Percentiles rank a stretch among this genome's conserved stretches.
phyloP scores from a whole-genome alignment of 495 filamentous ascomycete genomes.

The Bombardia bombarda region DNA sequence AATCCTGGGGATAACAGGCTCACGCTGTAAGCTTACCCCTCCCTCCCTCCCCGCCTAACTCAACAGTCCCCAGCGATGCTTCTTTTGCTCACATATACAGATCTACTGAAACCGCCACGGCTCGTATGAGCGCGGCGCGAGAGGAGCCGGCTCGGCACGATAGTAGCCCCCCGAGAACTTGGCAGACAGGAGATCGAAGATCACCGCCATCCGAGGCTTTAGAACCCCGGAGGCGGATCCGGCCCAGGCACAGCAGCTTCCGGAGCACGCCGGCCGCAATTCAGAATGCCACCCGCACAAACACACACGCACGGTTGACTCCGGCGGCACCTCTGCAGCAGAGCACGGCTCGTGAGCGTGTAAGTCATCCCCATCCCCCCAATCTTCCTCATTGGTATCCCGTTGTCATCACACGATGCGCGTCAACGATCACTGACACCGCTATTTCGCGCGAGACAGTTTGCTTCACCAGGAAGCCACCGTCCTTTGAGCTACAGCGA shows the following conservation, averaged over 20 bases:
- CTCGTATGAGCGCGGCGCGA: conserved; percentile 4
- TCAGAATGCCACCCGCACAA: neutral
- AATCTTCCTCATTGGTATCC: conserved; percentile 1
- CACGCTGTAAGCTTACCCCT: neutral
- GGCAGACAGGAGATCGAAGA: conserved; percentile 24
- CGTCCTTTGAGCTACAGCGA: conserved; percentile 3
- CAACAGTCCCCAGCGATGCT: neutral
- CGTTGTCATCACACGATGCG: conserved; percentile 1
- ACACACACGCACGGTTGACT: neutral
- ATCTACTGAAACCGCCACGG: neutral
- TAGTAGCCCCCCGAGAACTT: conserved; percentile 7
- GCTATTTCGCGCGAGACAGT: conserved; percentile 13
- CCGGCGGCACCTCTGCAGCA: conserved; percentile 11
- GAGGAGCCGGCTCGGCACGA: conserved; percentile 1
- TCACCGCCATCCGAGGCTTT: conserved; percentile 29
- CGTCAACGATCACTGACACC: conserved; percentile 11
- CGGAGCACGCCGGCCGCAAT: conserved; percentile 2
- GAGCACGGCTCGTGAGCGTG: conserved; percentile 17
- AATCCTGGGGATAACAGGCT: neutral
- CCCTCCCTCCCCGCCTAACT: neutral
- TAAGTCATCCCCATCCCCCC: conserved; percentile 16
- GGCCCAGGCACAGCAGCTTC: conserved; percentile 27
- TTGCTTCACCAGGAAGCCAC: neutral
- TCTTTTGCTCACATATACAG: neutral
- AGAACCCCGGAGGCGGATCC: conserved; percentile 30